Conservation (phyloP, 495 filamentous ascomycete species). For the Penicillium mononematosum region DNA sequence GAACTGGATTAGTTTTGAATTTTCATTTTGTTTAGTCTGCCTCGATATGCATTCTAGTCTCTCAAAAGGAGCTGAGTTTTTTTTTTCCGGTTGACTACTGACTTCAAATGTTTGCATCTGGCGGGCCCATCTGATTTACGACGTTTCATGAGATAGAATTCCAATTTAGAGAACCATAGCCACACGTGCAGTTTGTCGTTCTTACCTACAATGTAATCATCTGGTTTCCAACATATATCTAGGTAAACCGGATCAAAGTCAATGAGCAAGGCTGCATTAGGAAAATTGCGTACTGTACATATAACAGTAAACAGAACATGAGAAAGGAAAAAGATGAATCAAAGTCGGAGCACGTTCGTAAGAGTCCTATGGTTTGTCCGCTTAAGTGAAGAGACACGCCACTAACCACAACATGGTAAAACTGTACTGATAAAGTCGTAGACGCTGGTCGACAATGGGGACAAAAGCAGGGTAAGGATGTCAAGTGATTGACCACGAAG, state of each 20-base stretch:
- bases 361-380: constrained; percentile 11
- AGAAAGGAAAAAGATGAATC: constrained; percentile 5
- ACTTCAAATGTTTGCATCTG: constrained; percentile 13
- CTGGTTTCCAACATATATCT: neutral
- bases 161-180: constrained; percentile 21
- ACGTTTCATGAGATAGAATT: constrained; percentile 32
- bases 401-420: constrained; percentile 17
- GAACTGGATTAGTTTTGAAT: neutral
- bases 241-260: neutral
- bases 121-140: constrained; percentile 20
- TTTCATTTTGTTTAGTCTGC: constrained; percentile 5
- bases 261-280: constrained; percentile 20
- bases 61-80: constrained; percentile 3
- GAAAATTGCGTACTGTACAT: constrained; percentile 32
- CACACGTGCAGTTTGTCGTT: neutral
- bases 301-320: constrained; percentile 12
- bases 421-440: constrained; percentile 29
- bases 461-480: constrained; percentile 3
- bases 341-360: constrained; percentile 17
- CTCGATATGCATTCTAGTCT: neutral
- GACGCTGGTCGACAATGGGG: constrained; percentile 12
- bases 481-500: neutral
- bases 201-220: neutral
- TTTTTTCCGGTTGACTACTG: neutral
- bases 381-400: constrained; percentile 8